phyloP scores from a whole-genome alignment of 2,329 filamentous ascomycete genomes.

The Apiospora arundinis region DNA sequence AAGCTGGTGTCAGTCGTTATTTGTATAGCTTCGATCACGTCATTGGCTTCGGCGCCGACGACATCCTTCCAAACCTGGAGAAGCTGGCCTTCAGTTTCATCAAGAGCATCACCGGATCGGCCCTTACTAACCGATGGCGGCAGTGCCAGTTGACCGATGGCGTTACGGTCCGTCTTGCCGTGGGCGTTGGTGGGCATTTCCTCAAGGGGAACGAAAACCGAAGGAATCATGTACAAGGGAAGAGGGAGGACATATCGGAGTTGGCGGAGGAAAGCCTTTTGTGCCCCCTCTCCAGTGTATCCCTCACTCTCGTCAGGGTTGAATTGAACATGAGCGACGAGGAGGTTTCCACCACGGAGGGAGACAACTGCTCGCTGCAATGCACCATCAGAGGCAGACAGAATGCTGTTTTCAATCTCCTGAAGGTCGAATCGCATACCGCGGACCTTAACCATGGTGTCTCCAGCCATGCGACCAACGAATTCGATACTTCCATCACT shows the following conservation, averaged over 20 bases:
- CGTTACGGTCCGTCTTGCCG: slow-evolving; percentile 38
- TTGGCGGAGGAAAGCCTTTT: slow-evolving; percentile 20
- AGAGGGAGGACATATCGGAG: slow-evolving; percentile 33
- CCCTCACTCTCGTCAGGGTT: not conserved
- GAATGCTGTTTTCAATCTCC: slow-evolving; percentile 44
- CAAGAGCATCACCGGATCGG: slow-evolving; percentile 14
- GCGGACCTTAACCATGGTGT: slow-evolving; percentile 47
- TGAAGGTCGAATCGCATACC: slow-evolving; percentile 50
- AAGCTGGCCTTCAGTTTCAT: not conserved
- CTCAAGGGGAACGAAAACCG: slow-evolving; percentile 34
- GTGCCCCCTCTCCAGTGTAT: not conserved
- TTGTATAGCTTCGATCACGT: not conserved
- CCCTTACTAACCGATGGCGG: not conserved
- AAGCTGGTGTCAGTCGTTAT: slow-evolving; percentile 22
- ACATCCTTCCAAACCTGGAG: slow-evolving; percentile 11
- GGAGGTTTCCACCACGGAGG: not conserved
- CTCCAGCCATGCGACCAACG: slow-evolving; percentile 43
- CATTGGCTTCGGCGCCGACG: slow-evolving; percentile 1
- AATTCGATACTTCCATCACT: slow-evolving; percentile 39
- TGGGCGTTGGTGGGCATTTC: slow-evolving; percentile 38
- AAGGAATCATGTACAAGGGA: slow-evolving; percentile 45
- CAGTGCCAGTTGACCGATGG: slow-evolving; percentile 22
- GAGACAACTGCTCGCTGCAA: slow-evolving; percentile 2
- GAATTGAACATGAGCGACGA: slow-evolving; percentile 14
- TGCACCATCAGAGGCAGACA: not conserved